Evolutionary conservation across 2,329 filamentous ascomycete genomes (phyloP), one percentile per base, ranked within the genome.

Genomic region (Gaeumannomyces tritici): DNA sequence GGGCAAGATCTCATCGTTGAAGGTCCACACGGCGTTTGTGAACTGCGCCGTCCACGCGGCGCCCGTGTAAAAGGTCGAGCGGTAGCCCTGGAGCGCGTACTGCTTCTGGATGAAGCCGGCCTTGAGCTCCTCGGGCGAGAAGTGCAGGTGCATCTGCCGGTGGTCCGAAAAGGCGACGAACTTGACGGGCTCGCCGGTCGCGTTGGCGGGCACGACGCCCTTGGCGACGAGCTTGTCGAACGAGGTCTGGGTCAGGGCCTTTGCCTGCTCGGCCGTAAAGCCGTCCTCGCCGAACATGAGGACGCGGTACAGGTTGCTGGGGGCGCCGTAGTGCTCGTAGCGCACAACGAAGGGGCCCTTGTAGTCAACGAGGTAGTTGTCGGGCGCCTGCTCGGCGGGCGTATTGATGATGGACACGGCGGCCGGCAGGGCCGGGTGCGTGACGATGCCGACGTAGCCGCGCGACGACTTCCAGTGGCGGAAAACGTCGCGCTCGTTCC

Each of bases 31-130:
- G 7, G 71, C 67, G 1, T 72, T 68, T 54, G 70, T 67, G 60
- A 73, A 73, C 60, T 74, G 70, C 24, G 66, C 67, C 6, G 69
- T 62, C 62, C 70, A 75, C 1, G 72, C 69, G 3, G 66, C 74
- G 0, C 74, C 76, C 0, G 77, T 76, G 62, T 73, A 78, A 67
- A 70, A 79, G 1, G 76, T 79, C n/a, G 69, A 72, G 12, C 69
- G 66, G 42, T 69, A 64, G 2, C 76, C 76, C 67, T 79, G 75
- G 27, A 78, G 67, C 0, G 67, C 70, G 54, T 76, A 74, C 51
- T 74, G 65, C 11, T 74, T 62, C 56, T 73, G 65, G 56, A 76
- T 71, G 61, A 74, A 76, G 2, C 76, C 75, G 3, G 62, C 66
- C n/a, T 66, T 60, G 8, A 78, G 67, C 26, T 70, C 68, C 2